Conservation (phyloP, 805 yeast species). For the Metschnikowia amazonensis region DNA sequence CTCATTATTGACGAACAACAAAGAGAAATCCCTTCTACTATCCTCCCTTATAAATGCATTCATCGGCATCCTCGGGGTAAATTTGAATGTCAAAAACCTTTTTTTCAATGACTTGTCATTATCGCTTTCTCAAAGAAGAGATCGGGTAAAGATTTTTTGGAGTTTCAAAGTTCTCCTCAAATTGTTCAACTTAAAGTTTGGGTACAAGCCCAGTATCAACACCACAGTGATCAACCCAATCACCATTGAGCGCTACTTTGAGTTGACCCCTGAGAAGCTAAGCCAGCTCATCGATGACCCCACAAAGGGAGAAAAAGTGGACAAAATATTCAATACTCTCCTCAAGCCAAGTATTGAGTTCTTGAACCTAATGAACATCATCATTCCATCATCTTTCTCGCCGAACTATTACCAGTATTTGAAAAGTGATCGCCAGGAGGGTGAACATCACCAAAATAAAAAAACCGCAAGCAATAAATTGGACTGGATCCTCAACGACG, state of each 20-base stretch:
- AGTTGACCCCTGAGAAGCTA: slow-evolving; percentile 42
- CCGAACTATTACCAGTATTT: slow-evolving; percentile 44
- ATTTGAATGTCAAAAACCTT: slow-evolving; percentile 37
- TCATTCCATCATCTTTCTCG: slow-evolving; percentile 45
- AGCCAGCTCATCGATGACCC: slow-evolving; percentile 28
- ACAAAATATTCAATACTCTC: slow-evolving; percentile 34
- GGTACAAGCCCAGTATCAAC: slow-evolving; percentile 43
- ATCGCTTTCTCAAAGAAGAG: slow-evolving; percentile 32
- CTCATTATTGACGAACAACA: slow-evolving; percentile 41
- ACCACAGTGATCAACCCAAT: slow-evolving; percentile 47
- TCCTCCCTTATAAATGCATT: slow-evolving; percentile 40
- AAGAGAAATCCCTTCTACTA: slow-evolving; percentile 37
- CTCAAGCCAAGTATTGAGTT: slow-evolving; percentile 42
- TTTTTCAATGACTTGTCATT: slow-evolving; percentile 47
- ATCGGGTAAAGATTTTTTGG: slow-evolving; percentile 45
- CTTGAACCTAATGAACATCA: slow-evolving; percentile 40
- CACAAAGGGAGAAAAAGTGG: slow-evolving; percentile 15
- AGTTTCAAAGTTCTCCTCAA: slow-evolving; percentile 41
- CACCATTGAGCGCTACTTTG: slow-evolving; percentile 42
- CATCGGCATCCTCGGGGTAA: slow-evolving; percentile 42
- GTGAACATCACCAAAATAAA: slow-evolving; percentile 6
- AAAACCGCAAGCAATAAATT: slow-evolving; percentile 21
- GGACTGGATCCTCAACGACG: slow-evolving; percentile 44
- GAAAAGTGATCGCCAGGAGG: slow-evolving; percentile 21
- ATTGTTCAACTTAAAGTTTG: slow-evolving; percentile 41